Evolutionary conservation across 805 yeast genomes (phyloP), one percentile per base, ranked within the genome.

Genomic region (Zygosaccharomyces pseudorouxii): DNA sequence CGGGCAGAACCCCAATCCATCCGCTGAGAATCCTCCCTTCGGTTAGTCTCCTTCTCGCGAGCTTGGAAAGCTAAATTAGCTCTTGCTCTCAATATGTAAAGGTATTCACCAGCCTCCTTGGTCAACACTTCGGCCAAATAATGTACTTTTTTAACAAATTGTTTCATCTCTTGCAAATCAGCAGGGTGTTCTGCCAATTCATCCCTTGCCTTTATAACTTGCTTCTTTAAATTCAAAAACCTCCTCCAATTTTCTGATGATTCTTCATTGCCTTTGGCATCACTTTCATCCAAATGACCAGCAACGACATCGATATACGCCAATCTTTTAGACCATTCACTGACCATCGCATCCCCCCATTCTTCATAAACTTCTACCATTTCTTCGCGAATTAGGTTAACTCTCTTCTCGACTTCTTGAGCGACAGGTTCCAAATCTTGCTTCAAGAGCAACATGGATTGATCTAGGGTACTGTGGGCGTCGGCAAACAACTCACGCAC

Each of bases 321-420:
- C 59, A 85, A 73, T 49, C 79, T 76, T 45, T 77, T 76, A 6
- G 85, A 77, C 68, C 82, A 84, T 55, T 84, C 88, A 55, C 70
- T 74, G 47, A 84, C 73, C 25, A 86, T 74, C 5, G 80, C 76
- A 47, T 84, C 89, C 5, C 84, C 81, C 72, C 85, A 86, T 52
- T 85, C 85, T 63, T 85, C 90, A 60, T 82, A 76, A 0, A 82
- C 75, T 53, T 86, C 90, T 46, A 84, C 73, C 31, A 82, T 75
- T 18, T 69, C 62, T 18, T 68, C 61, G 58, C 78, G 73, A 29
- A 71, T 64, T 1, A 60, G 58, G 25, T 72, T 68, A 9, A 71
- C 67, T 5, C 63, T 65, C 3, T 64, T 56, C 37, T 74, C 69
- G 20, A 72, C 66, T 4, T 56, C 57, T 19, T 63, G 54, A 37